phyloP scores from a whole-genome alignment of 2,329 filamentous ascomycete genomes.

The Aureobasidium sp. region DNA sequence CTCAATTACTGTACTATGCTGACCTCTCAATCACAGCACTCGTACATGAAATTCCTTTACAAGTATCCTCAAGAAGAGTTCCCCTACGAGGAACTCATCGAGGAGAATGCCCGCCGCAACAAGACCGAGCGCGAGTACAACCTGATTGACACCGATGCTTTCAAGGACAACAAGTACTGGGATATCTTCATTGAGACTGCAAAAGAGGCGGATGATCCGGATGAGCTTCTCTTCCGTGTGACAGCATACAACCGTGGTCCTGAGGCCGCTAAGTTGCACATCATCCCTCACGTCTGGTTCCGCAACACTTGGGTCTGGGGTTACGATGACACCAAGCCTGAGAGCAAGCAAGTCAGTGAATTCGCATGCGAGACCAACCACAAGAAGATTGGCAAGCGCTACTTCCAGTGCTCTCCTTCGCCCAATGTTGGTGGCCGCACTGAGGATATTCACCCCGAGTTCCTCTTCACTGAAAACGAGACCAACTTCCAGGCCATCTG shows the following conservation, averaged over 20 bases:
- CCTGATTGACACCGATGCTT: slow-evolving; percentile 79
- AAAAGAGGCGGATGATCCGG: slow-evolving; percentile 85
- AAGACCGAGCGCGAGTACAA: slow-evolving; percentile 84
- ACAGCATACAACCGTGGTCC: slow-evolving; percentile 94
- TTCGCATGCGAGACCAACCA: slow-evolving; percentile 72
- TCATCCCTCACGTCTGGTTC: slow-evolving; percentile 93
- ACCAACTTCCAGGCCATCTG: slow-evolving; percentile 79
- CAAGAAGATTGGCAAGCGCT: slow-evolving; percentile 71
- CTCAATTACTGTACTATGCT: slow-evolving; percentile 20
- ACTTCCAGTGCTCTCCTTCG: slow-evolving; percentile 79
- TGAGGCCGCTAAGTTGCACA: slow-evolving; percentile 84
- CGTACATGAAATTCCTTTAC: slow-evolving; percentile 98
- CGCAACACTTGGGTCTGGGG: slow-evolving; percentile 97
- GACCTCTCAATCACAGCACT: slow-evolving; percentile 57
- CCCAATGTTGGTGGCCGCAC: slow-evolving; percentile 73
- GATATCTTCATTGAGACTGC: slow-evolving; percentile 96
- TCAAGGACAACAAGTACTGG: slow-evolving; percentile 88
- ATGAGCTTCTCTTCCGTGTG: slow-evolving; percentile 87
- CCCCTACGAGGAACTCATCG: slow-evolving; percentile 80
- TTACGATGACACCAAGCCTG: slow-evolving; percentile 75
- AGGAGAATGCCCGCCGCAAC: slow-evolving; percentile 72
- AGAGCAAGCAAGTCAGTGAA: slow-evolving; percentile 59
- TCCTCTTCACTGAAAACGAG: slow-evolving; percentile 94
- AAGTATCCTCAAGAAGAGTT: slow-evolving; percentile 92
- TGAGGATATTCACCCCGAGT: slow-evolving; percentile 74